Percentiles rank a stretch among this genome's conserved stretches.
Evolutionary conservation across 176 grass and related monocot species (phyloP).

Genomic region (Oryza glumipatula): DNA sequence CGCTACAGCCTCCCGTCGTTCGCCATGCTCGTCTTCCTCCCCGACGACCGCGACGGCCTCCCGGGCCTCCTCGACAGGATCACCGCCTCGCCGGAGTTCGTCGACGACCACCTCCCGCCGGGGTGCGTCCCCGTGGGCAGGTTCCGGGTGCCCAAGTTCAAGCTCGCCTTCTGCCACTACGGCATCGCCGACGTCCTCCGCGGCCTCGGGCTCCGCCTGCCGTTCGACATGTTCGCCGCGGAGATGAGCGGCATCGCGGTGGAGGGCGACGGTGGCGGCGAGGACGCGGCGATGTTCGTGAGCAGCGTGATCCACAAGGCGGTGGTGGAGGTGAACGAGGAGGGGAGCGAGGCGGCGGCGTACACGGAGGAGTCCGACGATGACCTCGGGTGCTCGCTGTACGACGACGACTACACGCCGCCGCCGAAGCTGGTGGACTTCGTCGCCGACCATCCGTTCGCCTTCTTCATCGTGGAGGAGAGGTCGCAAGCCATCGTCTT

Average conservation of each 20-base stretch:
- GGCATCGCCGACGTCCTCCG: neutral
- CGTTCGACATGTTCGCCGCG: neutral
- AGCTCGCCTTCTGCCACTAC: neutral
- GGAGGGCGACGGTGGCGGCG: too few species aligned
- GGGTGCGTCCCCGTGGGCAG: neutral
- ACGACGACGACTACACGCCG: too few species aligned
- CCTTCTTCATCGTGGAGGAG: too few species aligned
- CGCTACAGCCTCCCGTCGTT: neutral
- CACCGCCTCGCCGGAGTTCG: neutral
- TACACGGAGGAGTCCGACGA: too few species aligned
- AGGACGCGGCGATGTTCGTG: neutral
- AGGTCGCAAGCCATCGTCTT: too few species aligned
- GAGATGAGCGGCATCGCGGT: constrained; percentile 1
- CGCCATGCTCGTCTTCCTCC: constrained; percentile 56
- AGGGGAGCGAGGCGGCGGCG: constrained; percentile 28
- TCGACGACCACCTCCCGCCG: neutral
- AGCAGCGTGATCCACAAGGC: constrained; percentile 26
- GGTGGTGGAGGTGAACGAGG: constrained; percentile 38
- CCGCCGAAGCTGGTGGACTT: too few species aligned
- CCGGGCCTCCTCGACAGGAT: neutral
- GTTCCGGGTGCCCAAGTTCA: constrained; percentile 50
- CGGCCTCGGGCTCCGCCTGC: constrained; percentile 1
- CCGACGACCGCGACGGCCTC: constrained; percentile 13
- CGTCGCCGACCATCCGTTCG: too few species aligned
- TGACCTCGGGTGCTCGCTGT: too few species aligned